Evolutionary conservation across 805 yeast genomes (phyloP).

Genomic region (Sugiyamaella marilandica): DNA sequence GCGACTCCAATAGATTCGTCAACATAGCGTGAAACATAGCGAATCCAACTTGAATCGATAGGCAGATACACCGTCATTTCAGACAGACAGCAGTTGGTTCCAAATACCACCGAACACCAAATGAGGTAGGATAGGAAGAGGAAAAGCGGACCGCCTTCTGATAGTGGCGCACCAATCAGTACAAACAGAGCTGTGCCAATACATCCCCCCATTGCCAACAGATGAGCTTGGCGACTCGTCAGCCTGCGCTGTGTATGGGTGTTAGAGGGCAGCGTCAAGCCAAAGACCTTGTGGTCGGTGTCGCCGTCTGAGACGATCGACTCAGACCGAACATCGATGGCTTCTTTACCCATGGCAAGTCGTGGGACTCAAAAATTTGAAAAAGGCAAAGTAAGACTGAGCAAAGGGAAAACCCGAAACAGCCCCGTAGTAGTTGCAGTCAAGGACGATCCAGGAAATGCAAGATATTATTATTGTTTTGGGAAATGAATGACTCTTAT

Average conservation of each 20-base stretch:
- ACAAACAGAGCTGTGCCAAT: constrained; percentile 76
- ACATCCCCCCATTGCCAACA: constrained; percentile 73
- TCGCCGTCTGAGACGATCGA: background rate
- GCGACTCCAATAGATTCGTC: constrained; percentile 68
- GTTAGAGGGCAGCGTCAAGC: background rate
- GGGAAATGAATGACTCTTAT: no score
- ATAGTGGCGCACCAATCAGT: constrained; percentile 58
- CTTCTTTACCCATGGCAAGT: background rate
- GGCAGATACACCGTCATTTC: constrained; percentile 76
- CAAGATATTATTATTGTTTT: no score
- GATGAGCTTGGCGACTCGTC: constrained; percentile 64
- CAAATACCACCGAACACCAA: constrained; percentile 67
- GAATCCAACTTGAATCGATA: constrained; percentile 66
- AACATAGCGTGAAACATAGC: constrained; percentile 66
- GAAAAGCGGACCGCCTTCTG: constrained; percentile 63
- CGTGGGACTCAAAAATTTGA: no score
- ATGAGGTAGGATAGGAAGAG: constrained; percentile 55
- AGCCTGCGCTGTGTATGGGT: constrained; percentile 38
- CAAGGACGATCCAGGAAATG: no score
- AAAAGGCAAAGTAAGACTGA: no score
- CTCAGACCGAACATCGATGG: background rate
- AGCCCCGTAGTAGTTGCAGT: no score
- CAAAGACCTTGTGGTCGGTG: background rate
- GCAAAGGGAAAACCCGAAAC: no score
- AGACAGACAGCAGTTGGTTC: constrained; percentile 64